These are phyloP conservation scores for Triadica sebifera DNA, from an alignment of 345 rosid genomes.

Conservation along the genomic window DNA sequence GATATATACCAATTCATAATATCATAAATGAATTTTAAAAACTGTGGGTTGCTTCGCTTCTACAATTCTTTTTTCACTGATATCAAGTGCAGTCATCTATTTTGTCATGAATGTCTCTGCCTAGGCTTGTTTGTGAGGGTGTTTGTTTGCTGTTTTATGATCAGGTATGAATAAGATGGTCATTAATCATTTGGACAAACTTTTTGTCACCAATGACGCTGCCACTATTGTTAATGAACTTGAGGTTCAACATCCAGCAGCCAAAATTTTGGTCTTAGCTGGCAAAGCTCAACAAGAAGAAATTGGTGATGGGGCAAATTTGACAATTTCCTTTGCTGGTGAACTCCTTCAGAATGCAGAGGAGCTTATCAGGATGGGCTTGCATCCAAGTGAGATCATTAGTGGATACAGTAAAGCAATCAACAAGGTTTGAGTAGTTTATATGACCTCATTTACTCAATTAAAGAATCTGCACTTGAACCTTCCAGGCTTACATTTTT, in stretches of 20 bases:
- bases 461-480: background rate
- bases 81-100: background rate
- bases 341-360: constrained; percentile 94
- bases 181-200: constrained; percentile 89
- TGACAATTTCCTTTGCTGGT: constrained; percentile 88
- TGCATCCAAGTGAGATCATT: constrained; percentile 95
- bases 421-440: constrained; percentile 44
- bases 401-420: constrained; percentile 84
- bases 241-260: constrained; percentile 98
- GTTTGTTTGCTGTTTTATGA: background rate
- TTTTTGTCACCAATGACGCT: constrained; percentile 92
- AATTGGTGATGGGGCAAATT: constrained; percentile 95
- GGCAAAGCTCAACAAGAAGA: constrained; percentile 98
- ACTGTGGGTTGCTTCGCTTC: background rate
- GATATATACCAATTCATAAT: background rate
- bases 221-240: constrained; percentile 92
- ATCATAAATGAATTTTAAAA: background rate
- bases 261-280: constrained; percentile 86
- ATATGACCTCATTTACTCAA: background rate
- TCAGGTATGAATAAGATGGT: constrained; percentile 99
- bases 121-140: background rate
- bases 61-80: constrained; percentile 8
- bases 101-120: background rate
- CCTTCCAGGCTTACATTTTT: background rate
- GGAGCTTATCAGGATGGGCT: constrained; percentile 89